Percentiles rank a stretch among this genome's conserved stretches.
Conservation (phyloP, 1,139 yeast genomes). For the Blastobotrys persicus region DNA sequence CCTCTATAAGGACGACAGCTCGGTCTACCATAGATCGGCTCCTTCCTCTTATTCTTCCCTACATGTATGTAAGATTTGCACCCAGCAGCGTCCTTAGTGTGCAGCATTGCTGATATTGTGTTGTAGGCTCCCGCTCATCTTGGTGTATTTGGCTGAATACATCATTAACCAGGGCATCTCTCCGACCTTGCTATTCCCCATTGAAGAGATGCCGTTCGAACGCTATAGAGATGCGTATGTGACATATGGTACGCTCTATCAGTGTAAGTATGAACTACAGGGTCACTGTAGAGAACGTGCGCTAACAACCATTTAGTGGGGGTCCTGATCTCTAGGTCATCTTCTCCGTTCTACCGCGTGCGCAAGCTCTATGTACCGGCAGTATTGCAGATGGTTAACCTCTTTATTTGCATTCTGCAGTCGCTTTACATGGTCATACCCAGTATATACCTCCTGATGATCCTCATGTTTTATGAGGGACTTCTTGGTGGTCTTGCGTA, state of each 20-base stretch:
- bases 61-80: slow-evolving; percentile 52
- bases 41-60: slow-evolving; percentile 57
- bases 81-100: too few relatives aligned
- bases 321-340: slow-evolving; percentile 85
- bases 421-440: slow-evolving; percentile 61
- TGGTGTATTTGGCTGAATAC: slow-evolving; percentile 86
- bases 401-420: slow-evolving; percentile 58
- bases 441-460: slow-evolving; percentile 60
- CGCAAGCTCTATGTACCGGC: slow-evolving; percentile 60
- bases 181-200: slow-evolving; percentile 78
- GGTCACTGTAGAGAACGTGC: slow-evolving; percentile 1
- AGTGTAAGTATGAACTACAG: slow-evolving; percentile 35
- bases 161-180: slow-evolving; percentile 88
- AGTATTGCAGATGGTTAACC: slow-evolving; percentile 63
- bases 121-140: slow-evolving; percentile 56
- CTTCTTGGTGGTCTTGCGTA: slow-evolving; percentile 87
- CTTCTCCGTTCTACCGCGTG: slow-evolving; percentile 64
- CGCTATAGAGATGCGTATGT: slow-evolving; percentile 85
- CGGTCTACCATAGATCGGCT: slow-evolving; percentile 43
- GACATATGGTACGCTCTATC: slow-evolving; percentile 88
- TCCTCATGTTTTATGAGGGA: slow-evolving; percentile 75
- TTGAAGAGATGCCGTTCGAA: slow-evolving; percentile 65
- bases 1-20: slow-evolving; percentile 7
- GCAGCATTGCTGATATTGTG: slow-evolving; percentile 35
- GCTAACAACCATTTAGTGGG: slow-evolving; percentile 47